phyloP scores from a whole-genome alignment of 495 filamentous ascomycete genomes.

The Barbatosphaeria neglecta region DNA sequence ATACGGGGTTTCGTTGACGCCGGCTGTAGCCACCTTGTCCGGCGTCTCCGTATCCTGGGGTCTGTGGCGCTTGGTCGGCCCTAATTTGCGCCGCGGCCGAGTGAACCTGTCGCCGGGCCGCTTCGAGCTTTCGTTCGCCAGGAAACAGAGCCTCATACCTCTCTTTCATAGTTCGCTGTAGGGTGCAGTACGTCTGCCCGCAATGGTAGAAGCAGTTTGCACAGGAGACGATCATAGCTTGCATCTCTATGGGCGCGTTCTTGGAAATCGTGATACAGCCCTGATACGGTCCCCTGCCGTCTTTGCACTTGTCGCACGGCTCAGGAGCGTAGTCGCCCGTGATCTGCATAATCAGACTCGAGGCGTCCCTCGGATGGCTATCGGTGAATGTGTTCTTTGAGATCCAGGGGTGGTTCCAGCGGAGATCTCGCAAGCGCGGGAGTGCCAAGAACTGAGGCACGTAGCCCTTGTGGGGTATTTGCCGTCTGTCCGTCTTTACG shows the following conservation, averaged over 20 bases:
- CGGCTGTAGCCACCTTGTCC: background rate
- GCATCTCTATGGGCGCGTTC: constrained; percentile 1
- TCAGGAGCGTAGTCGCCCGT: constrained; percentile 12
- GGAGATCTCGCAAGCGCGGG: constrained; percentile 11
- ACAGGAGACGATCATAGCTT: constrained; percentile 9
- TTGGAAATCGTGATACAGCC: constrained; percentile 18
- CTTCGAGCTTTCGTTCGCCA: constrained; percentile 1
- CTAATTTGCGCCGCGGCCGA: constrained; percentile 2
- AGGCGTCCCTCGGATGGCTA: constrained; percentile 12
- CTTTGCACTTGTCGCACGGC: constrained; percentile 12
- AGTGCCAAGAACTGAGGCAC: constrained; percentile 8
- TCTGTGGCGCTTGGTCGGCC: background rate
- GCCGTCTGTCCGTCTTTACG: constrained; percentile 5
- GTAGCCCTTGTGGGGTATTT: constrained; percentile 3
- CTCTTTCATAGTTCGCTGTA: constrained; percentile 2
- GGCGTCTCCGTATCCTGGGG: background rate
- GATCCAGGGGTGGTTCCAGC: constrained; percentile 9
- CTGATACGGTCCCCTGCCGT: constrained; percentile 16
- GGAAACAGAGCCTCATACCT: background rate
- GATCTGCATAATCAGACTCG: constrained; percentile 18
- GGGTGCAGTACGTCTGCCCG: constrained; percentile 14
- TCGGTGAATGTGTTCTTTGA: constrained; percentile 9
- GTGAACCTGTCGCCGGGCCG: constrained; percentile 4
- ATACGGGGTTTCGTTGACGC: background rate
- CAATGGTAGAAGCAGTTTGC: constrained; percentile 24